These are phyloP conservation scores for Torulaspora globosa DNA, from an alignment of 1,139 yeast species.

Conservation along the genomic window DNA sequence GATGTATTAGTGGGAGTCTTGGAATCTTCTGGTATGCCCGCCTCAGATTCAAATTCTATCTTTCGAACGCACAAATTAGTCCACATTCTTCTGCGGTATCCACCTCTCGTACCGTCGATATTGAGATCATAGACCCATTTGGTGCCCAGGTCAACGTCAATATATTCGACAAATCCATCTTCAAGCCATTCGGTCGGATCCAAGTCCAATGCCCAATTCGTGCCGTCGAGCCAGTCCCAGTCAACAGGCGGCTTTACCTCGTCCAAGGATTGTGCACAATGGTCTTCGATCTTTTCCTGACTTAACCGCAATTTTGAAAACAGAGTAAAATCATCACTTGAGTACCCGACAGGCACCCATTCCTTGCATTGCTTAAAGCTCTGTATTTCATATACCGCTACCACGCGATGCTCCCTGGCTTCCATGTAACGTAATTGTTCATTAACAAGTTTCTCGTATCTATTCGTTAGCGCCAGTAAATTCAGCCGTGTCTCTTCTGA, in stretches of 20 bases:
- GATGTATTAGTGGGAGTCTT: conserved; percentile 19
- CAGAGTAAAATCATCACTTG: conserved; percentile 50
- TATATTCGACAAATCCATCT: conserved; percentile 49
- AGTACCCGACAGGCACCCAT: conserved; percentile 60
- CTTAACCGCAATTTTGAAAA: conserved; percentile 40
- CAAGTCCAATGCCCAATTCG: conserved; percentile 58
- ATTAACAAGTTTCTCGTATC: conserved; percentile 42
- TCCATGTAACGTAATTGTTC: conserved; percentile 38
- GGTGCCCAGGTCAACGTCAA: conserved; percentile 59
- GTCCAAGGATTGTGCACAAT: conserved; percentile 36
- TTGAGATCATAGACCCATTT: conserved; percentile 72
- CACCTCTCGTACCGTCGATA: conserved; percentile 30
- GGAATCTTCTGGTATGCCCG: conserved; percentile 12
- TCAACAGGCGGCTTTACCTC: conserved; percentile 51
- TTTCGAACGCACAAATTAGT: conserved; percentile 40
- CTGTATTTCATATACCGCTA: conserved; percentile 73
- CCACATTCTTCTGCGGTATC: conserved; percentile 56
- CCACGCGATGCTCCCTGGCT: conserved; percentile 40
- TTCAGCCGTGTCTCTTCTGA: conserved; percentile 60
- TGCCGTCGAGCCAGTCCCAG: conserved; percentile 49
- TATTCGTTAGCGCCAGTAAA: conserved; percentile 45
- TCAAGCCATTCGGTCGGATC: conserved; percentile 57
- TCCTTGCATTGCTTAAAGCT: conserved; percentile 47
- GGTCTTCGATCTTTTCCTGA: conserved; percentile 24
- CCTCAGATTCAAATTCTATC: conserved; percentile 11